A percentile compares a stretch with the other conserved stretches of the same genome.
Conservation (phyloP, 306 rosid genomes). For the Crataegus laevigata region DNA sequence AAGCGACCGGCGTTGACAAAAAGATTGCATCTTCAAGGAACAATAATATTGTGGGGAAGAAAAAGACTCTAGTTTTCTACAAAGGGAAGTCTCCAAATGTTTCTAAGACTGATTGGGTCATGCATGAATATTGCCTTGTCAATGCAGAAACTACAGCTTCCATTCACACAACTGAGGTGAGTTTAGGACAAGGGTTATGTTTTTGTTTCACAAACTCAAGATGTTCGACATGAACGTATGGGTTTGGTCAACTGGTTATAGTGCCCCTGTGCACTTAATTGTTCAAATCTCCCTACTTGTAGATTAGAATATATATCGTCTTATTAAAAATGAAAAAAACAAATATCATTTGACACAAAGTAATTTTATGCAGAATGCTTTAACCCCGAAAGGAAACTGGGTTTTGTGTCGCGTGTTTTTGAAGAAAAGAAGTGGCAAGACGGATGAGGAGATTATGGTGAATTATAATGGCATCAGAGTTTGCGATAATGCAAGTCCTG, state of each 20-base stretch:
- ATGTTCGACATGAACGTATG: not conserved
- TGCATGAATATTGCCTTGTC: conserved; percentile 79
- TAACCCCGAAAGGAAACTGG: conserved; percentile 52
- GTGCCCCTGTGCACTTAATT: not conserved
- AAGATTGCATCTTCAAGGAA: conserved; percentile 36
- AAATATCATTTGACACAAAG: not conserved
- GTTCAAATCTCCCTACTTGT: not conserved
- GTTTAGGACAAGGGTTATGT: not conserved
- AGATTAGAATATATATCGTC: not conserved
- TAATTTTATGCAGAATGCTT: conserved; percentile 27
- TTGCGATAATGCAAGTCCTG: not conserved
- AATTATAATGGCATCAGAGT: conserved; percentile 2
- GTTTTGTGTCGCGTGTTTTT: conserved; percentile 60
- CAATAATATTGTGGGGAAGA: conserved; percentile 39
- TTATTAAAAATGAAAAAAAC: not conserved
- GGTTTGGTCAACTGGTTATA: not conserved
- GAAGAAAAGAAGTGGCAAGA: conserved; percentile 43
- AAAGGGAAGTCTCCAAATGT: conserved; percentile 53
- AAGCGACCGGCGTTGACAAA: conserved; percentile 67
- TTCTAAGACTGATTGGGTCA: conserved; percentile 54
- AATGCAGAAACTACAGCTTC: conserved; percentile 1
- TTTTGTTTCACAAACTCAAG: not conserved
- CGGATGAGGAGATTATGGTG: conserved; percentile 10
- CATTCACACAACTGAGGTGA: conserved; percentile 22
- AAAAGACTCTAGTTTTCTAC: conserved; percentile 61